A percentile compares a stretch with the other conserved stretches of the same genome.
Conservation (phyloP, 2,329 filamentous ascomycete species). For the Rhexocercosporidium sp. region DNA sequence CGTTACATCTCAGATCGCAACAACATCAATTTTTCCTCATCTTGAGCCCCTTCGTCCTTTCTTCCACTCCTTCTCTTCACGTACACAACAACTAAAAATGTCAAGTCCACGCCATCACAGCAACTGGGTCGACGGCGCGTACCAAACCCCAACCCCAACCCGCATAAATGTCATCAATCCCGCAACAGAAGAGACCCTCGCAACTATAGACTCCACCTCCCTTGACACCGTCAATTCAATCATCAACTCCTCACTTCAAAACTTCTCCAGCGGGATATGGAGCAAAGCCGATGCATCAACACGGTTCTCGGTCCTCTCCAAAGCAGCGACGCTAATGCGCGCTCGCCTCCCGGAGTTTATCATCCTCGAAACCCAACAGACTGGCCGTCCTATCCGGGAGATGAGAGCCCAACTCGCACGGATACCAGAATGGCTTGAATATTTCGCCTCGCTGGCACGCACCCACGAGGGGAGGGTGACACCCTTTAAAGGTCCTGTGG, state of each 20-base stretch:
- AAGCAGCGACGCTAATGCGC: slow-evolving; percentile 59
- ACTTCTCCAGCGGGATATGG: slow-evolving; percentile 30
- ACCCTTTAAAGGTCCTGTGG: slow-evolving; percentile 65
- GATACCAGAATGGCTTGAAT: slow-evolving; percentile 72
- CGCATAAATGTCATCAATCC: slow-evolving; percentile 30
- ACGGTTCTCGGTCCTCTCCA: slow-evolving; percentile 67
- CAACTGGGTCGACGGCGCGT: slow-evolving; percentile 33
- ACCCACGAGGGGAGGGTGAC: slow-evolving; percentile 70
- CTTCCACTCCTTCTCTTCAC: background rate
- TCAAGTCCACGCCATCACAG: slow-evolving; percentile 16
- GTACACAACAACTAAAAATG: background rate
- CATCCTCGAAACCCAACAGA: slow-evolving; percentile 68
- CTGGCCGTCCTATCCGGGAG: slow-evolving; percentile 70
- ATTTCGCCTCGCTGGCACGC: slow-evolving; percentile 71
- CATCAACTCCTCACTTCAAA: slow-evolving; percentile 25
- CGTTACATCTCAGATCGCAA: background rate
- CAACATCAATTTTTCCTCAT: background rate
- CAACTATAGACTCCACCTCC: slow-evolving; percentile 31
- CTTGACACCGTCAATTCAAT: slow-evolving; percentile 21
- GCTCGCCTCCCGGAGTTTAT: slow-evolving; percentile 61
- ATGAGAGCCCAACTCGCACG: slow-evolving; percentile 73
- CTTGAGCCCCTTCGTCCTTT: background rate
- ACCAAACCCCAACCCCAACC: slow-evolving; percentile 20
- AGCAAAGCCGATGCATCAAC: slow-evolving; percentile 29
- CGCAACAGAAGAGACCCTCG: slow-evolving; percentile 28